phyloP scores from a whole-genome alignment of 441 rosid genomes.

The Pelargonium myrrhifolium region DNA sequence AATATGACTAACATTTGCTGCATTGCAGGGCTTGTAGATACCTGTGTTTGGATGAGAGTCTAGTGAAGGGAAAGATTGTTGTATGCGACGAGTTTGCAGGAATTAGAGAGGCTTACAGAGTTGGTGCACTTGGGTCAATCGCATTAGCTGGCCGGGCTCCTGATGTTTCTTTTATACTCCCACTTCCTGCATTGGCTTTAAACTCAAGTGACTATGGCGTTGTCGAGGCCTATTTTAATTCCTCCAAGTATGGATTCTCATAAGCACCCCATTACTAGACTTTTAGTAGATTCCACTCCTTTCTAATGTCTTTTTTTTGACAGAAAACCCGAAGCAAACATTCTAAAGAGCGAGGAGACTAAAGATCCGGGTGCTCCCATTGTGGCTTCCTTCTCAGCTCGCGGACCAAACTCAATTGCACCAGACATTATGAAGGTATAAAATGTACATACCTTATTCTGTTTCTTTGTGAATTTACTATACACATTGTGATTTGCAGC shows the following conservation, averaged over 20 bases:
- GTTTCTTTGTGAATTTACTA: constrained; percentile 4
- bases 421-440: not conserved
- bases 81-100: constrained; percentile 13
- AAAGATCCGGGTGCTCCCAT: constrained; percentile 14
- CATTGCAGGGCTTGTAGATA: constrained; percentile 19
- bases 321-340: constrained; percentile 33
- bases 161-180: constrained; percentile 9
- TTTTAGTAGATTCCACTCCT: too few relatives aligned
- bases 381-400: not conserved
- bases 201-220: not conserved
- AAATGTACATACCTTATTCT: not conserved
- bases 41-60: constrained; percentile 22
- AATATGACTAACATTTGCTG: not conserved
- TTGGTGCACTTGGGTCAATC: constrained; percentile 29
- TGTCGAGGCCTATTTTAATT: constrained; percentile 20
- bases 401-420: not conserved
- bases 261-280: too few relatives aligned
- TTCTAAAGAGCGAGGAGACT: constrained; percentile 25
- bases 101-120: not conserved
- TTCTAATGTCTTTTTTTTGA: not conserved
- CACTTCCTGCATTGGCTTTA: constrained; percentile 27
- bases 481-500: constrained; percentile 17
- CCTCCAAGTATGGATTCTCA: constrained; percentile 22
- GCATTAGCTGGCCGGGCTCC: not conserved
- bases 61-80: constrained; percentile 37